Conservation (phyloP, 352 stramenopile species). For the Pythium utonaiense region DNA sequence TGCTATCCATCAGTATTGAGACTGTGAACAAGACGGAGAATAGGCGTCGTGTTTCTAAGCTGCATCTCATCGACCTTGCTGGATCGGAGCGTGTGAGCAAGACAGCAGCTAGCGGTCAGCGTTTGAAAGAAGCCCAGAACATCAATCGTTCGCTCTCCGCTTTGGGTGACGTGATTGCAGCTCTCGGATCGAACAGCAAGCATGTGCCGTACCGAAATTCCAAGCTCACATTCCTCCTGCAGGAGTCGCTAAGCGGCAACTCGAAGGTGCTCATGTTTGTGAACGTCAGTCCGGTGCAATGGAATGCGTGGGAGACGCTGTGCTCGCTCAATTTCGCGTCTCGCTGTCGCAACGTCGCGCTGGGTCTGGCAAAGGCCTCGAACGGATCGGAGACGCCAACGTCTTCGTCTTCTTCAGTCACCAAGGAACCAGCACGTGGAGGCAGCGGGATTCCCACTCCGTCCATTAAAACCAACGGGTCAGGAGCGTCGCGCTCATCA, state of each 20-base stretch:
- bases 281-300: slow-evolving; percentile 86
- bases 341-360: slow-evolving; percentile 81
- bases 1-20: slow-evolving; percentile 87
- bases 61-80: slow-evolving; percentile 89
- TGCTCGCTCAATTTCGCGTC: slow-evolving; percentile 91
- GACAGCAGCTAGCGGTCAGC: slow-evolving; percentile 88
- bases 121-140: slow-evolving; percentile 94
- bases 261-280: slow-evolving; percentile 87
- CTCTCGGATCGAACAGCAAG: slow-evolving; percentile 80
- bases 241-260: slow-evolving; percentile 77
- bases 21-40: slow-evolving; percentile 38
- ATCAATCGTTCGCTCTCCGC: slow-evolving; percentile 95
- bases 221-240: slow-evolving; percentile 91
- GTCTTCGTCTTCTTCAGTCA: slow-evolving; percentile 7
- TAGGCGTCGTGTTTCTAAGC: slow-evolving; percentile 52
- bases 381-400: slow-evolving; percentile 7
- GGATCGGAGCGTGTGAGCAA: slow-evolving; percentile 87
- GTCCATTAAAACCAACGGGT: neutral
- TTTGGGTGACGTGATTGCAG: slow-evolving; percentile 94
- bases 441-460: slow-evolving; percentile 1
- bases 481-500: neutral
- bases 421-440: slow-evolving; percentile 6
- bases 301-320: slow-evolving; percentile 85
- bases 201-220: slow-evolving; percentile 96
- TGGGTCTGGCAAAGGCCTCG: slow-evolving; percentile 76